A percentile compares a stretch with the other conserved stretches of the same genome.
These are phyloP conservation scores for Colletotrichum viniferum DNA, from an alignment of 2,329 filamentous ascomycete genomes.

Conservation along the genomic window DNA sequence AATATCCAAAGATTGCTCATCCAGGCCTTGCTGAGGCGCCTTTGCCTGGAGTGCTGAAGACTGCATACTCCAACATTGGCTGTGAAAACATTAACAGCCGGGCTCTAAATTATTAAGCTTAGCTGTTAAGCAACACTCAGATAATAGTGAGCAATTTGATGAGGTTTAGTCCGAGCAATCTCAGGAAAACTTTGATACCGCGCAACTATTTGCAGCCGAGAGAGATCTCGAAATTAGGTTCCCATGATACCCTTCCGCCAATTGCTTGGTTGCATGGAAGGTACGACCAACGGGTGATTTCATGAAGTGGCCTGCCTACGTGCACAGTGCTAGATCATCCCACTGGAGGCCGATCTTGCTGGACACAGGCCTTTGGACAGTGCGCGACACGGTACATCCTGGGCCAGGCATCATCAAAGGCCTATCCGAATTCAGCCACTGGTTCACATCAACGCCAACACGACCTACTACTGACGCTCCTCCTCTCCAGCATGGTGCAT, in stretches of 20 bases:
- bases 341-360: not conserved
- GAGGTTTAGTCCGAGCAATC: not conserved
- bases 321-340: not conserved
- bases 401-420: not conserved
- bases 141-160: not conserved
- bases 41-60: not conserved
- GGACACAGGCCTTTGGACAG: not conserved
- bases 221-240: not conserved
- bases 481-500: constrained; percentile 7
- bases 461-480: not conserved
- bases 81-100: not conserved
- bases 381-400: not conserved
- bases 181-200: not conserved
- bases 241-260: not conserved
- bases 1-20: not conserved
- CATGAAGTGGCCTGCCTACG: not conserved
- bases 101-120: not conserved
- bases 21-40: not conserved
- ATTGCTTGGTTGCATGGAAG: not conserved
- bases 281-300: not conserved
- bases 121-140: not conserved
- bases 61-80: not conserved
- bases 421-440: not conserved
- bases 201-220: not conserved
- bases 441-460: not conserved